Conservation (phyloP, 1,139 yeast species). For the Meyerozyma elateridarum region DNA sequence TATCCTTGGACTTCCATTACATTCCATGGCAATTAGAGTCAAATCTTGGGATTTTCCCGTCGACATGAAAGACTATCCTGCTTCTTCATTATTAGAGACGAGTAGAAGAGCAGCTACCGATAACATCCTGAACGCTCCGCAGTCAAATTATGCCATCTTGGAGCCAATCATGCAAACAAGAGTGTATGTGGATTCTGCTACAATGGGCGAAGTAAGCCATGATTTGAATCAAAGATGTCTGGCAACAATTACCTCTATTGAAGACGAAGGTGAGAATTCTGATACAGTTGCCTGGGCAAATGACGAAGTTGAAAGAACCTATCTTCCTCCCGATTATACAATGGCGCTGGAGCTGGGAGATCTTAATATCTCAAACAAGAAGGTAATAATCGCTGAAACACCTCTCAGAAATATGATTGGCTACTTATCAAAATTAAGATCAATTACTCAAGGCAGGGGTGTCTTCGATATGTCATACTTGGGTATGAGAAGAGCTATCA, state of each 20-base stretch:
- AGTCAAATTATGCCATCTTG: slow-evolving; percentile 43
- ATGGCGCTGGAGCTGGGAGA: slow-evolving; percentile 14
- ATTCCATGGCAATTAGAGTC: slow-evolving; percentile 54
- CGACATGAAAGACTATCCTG: slow-evolving; percentile 37
- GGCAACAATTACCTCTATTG: slow-evolving; percentile 63
- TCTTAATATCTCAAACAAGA: slow-evolving; percentile 32
- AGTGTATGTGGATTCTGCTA: slow-evolving; percentile 65
- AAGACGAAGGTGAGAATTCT: slow-evolving; percentile 48
- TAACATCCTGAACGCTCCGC: slow-evolving; percentile 3
- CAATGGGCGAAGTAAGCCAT: slow-evolving; percentile 78
- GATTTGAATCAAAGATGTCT: slow-evolving; percentile 66
- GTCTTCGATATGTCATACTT: slow-evolving; percentile 72
- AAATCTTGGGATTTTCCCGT: slow-evolving; percentile 50
- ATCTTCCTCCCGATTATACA: slow-evolving; percentile 59
- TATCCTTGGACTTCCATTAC: slow-evolving; percentile 56
- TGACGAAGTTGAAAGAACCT: slow-evolving; percentile 47
- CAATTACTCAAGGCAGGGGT: slow-evolving; percentile 88
- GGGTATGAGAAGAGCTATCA: slow-evolving; percentile 62
- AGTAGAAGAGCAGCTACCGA: slow-evolving; percentile 30
- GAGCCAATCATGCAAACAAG: slow-evolving; percentile 85
- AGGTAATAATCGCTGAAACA: slow-evolving; percentile 66
- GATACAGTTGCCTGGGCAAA: slow-evolving; percentile 41
- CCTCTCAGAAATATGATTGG: slow-evolving; percentile 92
- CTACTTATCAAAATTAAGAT: slow-evolving; percentile 69
- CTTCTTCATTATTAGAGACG: slow-evolving; percentile 24